These are phyloP conservation scores for Fraxinus xanthoxyloides DNA, from an alignment of 305 asterid genomes.

Conservation along the genomic window DNA sequence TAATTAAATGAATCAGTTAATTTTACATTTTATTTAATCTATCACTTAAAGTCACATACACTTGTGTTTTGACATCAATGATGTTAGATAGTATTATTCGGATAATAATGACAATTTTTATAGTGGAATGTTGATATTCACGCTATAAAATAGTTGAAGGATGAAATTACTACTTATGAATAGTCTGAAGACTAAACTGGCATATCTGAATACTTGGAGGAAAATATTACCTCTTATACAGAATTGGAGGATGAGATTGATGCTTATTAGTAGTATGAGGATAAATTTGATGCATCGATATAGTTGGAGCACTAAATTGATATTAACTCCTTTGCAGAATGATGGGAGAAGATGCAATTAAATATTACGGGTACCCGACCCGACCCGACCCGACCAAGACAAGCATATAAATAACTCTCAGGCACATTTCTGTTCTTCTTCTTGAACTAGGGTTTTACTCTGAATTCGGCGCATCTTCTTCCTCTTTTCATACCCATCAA, in stretches of 20 bases:
- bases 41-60: background rate
- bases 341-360: background rate
- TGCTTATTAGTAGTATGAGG: background rate
- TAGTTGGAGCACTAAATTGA: background rate
- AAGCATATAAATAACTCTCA: background rate
- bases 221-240: background rate
- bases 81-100: background rate
- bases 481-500: constrained; percentile 12
- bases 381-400: background rate
- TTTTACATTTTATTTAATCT: too few species aligned
- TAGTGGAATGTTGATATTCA: background rate
- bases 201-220: background rate
- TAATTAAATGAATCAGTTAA: too few species aligned
- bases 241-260: background rate
- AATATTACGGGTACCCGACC: background rate
- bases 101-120: background rate
- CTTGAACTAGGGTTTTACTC: constrained; percentile 34
- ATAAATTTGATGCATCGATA: background rate
- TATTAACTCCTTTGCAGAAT: background rate
- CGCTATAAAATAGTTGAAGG: background rate
- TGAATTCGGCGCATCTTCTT: constrained; percentile 12
- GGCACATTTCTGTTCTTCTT: background rate
- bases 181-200: background rate
- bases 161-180: background rate
- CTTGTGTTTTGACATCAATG: background rate